Evolutionary conservation across 345 rosid genomes (phyloP).

Genomic region (rapeseed (Brassica napus)): Da-Ae NC_063445.1:29132501-29133000

Average conservation of each 20-base stretch:
- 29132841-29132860: not conserved
- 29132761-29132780: not conserved
- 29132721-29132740: not conserved
- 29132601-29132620: not conserved
- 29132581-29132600: not conserved
- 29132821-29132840: not conserved
- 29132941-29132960: too few relatives aligned
- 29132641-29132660: not conserved
- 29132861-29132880: not conserved
- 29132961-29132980: too few relatives aligned
- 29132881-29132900: too few relatives aligned
- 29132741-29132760: not conserved
- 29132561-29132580: too few relatives aligned
- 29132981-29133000: too few relatives aligned
- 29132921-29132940: too few relatives aligned
- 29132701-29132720: not conserved
- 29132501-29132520: too few relatives aligned
- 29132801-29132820: not conserved
- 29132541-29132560: too few relatives aligned
- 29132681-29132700: not conserved
- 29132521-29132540: too few relatives aligned
- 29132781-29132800: slow-evolving; percentile 15
- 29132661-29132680: too few relatives aligned
- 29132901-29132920: too few relatives aligned
- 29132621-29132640: not conserved